Evolutionary conservation across 805 yeast species (phyloP).

Genomic region (Torulaspora franciscae): DNA sequence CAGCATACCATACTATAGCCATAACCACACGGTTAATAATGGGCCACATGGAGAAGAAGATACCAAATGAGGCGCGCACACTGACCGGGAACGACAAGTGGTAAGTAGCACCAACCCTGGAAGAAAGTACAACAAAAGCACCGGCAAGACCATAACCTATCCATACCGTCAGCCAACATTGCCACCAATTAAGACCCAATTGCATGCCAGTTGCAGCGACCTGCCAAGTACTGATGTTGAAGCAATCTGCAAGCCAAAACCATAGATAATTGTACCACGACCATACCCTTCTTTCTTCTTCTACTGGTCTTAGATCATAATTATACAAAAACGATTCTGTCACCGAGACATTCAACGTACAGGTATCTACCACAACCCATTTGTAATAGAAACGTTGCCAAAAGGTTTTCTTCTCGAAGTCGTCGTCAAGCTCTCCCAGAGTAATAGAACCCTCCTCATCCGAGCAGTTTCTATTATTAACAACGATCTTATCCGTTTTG

Average conservation of each 20-base stretch:
- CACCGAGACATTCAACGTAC: slow-evolving; percentile 42
- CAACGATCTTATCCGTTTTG: slow-evolving; percentile 9
- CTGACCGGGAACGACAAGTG: slow-evolving; percentile 84
- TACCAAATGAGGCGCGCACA: slow-evolving; percentile 77
- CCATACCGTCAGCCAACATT: slow-evolving; percentile 86
- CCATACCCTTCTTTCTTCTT: slow-evolving; percentile 73
- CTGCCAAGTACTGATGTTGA: slow-evolving; percentile 87
- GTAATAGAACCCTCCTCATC: slow-evolving; percentile 8
- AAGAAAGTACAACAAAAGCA: slow-evolving; percentile 60
- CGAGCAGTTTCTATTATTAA: neutral
- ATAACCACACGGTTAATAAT: slow-evolving; percentile 81
- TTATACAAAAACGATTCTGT: slow-evolving; percentile 66
- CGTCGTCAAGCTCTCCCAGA: slow-evolving; percentile 6
- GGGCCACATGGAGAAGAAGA: slow-evolving; percentile 85
- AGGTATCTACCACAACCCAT: slow-evolving; percentile 26
- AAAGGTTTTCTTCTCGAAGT: slow-evolving; percentile 7
- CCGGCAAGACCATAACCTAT: slow-evolving; percentile 72
- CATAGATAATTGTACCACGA: slow-evolving; percentile 72
- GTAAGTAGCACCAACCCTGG: slow-evolving; percentile 74
- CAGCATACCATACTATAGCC: slow-evolving; percentile 85
- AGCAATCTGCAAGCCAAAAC: slow-evolving; percentile 87
- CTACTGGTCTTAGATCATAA: slow-evolving; percentile 75
- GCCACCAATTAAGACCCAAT: slow-evolving; percentile 85
- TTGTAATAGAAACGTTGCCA: slow-evolving; percentile 27
- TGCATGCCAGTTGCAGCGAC: slow-evolving; percentile 82